Conservation (phyloP, 2,329 filamentous ascomycete genomes). For the Exophiala aquamarina region DNA sequence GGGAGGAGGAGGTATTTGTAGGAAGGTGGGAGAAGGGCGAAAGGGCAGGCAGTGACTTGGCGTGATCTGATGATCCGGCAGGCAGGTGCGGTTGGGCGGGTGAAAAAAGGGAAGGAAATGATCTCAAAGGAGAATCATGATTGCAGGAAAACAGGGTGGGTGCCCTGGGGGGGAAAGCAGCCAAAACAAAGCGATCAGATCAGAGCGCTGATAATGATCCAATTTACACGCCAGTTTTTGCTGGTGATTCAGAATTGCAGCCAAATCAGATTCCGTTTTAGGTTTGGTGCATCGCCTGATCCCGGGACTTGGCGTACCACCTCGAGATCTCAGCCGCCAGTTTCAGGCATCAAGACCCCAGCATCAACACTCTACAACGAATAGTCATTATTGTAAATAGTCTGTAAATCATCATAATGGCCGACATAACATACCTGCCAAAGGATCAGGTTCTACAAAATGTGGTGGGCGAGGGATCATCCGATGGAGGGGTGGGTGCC, state of each 20-base stretch:
- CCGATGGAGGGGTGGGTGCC: slow-evolving; percentile 5
- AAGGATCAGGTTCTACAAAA: slow-evolving; percentile 15
- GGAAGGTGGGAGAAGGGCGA: slow-evolving; percentile 18
- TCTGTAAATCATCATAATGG: slow-evolving; percentile 13
- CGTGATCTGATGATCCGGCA: slow-evolving; percentile 15
- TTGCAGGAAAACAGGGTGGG: slow-evolving; percentile 27
- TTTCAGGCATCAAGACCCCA: slow-evolving; percentile 3
- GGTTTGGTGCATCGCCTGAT: slow-evolving; percentile 7
- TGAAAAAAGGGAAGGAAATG: no score
- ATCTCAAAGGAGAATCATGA: slow-evolving; percentile 14
- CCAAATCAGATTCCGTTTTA: slow-evolving; percentile 14
- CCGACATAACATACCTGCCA: slow-evolving; percentile 1
- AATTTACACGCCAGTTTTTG: slow-evolving; percentile 10
- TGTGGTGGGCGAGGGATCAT: slow-evolving; percentile 21
- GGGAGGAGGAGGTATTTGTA: slow-evolving; percentile 27
- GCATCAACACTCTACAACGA: slow-evolving; percentile 3
- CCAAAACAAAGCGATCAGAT: slow-evolving; percentile 23
- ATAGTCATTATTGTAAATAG: slow-evolving; percentile 15
- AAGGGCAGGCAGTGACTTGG: slow-evolving; percentile 27
- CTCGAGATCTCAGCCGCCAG: slow-evolving; percentile 13
- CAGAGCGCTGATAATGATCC: slow-evolving; percentile 17
- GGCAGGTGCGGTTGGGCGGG: no score
- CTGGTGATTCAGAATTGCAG: slow-evolving; percentile 21
- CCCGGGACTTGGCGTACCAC: slow-evolving; percentile 25
- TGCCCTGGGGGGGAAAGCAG: background rate